Evolutionary conservation across 345 rosid species (phyloP).

Genomic region (Eucalyptus tenuipes): DNA sequence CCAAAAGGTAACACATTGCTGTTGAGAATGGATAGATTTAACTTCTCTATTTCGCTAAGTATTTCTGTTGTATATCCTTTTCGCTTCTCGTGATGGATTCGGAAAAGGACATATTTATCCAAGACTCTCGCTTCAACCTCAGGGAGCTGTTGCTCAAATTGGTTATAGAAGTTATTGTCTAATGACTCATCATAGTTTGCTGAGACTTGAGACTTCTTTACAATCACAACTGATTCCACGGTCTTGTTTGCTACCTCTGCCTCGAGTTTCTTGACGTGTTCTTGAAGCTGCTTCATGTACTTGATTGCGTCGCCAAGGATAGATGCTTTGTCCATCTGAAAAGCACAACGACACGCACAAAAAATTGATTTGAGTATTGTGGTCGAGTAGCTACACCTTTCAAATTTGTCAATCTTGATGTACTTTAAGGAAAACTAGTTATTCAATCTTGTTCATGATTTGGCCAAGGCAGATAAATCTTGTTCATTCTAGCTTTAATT

Average conservation of each 20-base stretch:
- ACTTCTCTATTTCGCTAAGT: slow-evolving; percentile 34
- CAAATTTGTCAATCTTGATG: background rate
- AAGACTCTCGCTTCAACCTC: slow-evolving; percentile 61
- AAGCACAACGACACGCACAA: background rate
- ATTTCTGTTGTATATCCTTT: slow-evolving; percentile 25
- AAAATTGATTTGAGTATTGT: background rate
- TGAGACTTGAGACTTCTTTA: slow-evolving; percentile 32
- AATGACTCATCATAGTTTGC: slow-evolving; percentile 25
- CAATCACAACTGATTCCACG: slow-evolving; percentile 33
- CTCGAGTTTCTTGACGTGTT: slow-evolving; percentile 38
- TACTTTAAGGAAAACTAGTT: background rate
- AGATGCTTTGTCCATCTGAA: slow-evolving; percentile 61
- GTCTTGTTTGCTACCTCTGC: slow-evolving; percentile 31
- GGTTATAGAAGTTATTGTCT: slow-evolving; percentile 8
- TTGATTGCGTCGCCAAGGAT: slow-evolving; percentile 53
- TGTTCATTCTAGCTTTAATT: background rate
- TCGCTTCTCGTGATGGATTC: slow-evolving; percentile 56
- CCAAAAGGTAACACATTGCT: slow-evolving; percentile 49
- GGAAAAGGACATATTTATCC: slow-evolving; percentile 35
- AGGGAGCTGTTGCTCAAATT: slow-evolving; percentile 17
- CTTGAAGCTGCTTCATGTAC: slow-evolving; percentile 55
- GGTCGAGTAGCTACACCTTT: background rate
- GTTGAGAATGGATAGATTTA: slow-evolving; percentile 23
- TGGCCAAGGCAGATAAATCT: background rate
- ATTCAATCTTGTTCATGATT: background rate